Percentiles rank a stretch among this genome's conserved stretches.
These are phyloP conservation scores for Tubosaeta sp. DNA, from an alignment of 768 basidiomycete species.

Conservation along the genomic window DNA sequence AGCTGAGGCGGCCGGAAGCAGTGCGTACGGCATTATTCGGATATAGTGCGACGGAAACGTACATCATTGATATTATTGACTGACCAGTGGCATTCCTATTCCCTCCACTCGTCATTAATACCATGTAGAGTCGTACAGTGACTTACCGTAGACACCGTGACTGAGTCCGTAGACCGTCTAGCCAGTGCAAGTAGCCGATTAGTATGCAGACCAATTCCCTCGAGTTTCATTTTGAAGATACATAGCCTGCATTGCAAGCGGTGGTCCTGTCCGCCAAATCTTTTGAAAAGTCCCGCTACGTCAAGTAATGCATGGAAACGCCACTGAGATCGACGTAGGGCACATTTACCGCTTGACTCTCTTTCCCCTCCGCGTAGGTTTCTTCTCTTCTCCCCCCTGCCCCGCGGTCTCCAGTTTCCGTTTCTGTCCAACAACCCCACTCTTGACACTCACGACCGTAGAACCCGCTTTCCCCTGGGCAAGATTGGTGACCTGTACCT, in stretches of 20 bases:
- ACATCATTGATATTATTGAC: neutral
- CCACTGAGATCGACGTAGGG: constrained; percentile 1
- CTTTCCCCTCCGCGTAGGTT: constrained; percentile 44
- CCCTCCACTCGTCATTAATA: neutral
- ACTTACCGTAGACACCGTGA: neutral
- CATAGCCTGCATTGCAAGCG: too few relatives aligned
- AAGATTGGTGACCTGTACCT: constrained; percentile 61
- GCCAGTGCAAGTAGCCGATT: neutral
- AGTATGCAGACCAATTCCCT: neutral
- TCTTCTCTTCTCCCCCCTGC: constrained; percentile 38
- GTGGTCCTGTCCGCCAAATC: neutral
- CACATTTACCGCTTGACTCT: constrained; percentile 33
- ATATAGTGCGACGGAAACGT: neutral
- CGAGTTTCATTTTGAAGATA: neutral
- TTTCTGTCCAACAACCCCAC: constrained; percentile 43
- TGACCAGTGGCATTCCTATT: neutral
- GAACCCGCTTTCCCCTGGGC: constrained; percentile 45
- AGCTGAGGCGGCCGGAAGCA: neutral
- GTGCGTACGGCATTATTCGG: neutral
- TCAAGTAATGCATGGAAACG: neutral
- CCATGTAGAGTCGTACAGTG: neutral
- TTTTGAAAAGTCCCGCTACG: neutral
- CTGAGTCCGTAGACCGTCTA: neutral
- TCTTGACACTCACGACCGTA: constrained; percentile 76
- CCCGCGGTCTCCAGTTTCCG: constrained; percentile 45